A percentile compares a stretch with the other conserved stretches of the same genome.
phyloP scores from a whole-genome alignment of 768 basidiomycete genomes.

The Leucosporidium creatinivorum region DNA sequence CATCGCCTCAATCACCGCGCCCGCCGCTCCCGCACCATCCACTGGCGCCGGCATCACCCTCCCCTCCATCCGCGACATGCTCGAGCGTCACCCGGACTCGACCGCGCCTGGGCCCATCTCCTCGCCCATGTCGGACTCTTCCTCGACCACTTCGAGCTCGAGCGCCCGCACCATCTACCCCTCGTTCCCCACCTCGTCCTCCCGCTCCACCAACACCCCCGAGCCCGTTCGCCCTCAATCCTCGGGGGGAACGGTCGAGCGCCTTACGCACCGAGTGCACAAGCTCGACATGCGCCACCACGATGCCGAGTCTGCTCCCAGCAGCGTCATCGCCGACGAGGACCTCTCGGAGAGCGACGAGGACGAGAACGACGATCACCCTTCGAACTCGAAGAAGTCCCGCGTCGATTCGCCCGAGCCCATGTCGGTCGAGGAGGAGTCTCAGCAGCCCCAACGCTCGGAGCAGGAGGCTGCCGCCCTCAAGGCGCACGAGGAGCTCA shows the following conservation, averaged over 20 bases:
- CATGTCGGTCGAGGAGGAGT: not conserved
- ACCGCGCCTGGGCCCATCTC: not conserved
- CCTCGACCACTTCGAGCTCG: constrained; percentile 1
- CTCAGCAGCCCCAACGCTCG: too few relatives aligned
- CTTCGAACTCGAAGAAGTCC: constrained; percentile 10
- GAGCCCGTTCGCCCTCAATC: constrained; percentile 19
- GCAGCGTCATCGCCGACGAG: not conserved
- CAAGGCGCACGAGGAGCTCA: too few relatives aligned
- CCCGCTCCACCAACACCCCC: not conserved
- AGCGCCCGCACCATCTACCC: constrained; percentile 18
- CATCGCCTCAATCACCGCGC: not conserved
- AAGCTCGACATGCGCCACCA: constrained; percentile 20
- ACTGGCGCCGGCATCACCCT: constrained; percentile 3
- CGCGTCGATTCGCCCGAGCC: constrained; percentile 8
- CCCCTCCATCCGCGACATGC: constrained; percentile 22
- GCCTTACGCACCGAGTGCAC: constrained; percentile 28
- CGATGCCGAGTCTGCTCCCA: not conserved
- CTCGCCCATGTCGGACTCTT: not conserved
- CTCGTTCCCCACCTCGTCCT: constrained; percentile 7
- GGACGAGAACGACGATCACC: constrained; percentile 24
- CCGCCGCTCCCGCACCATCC: not conserved
- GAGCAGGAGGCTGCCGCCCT: too few relatives aligned
- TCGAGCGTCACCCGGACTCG: constrained; percentile 1
- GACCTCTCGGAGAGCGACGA: constrained; percentile 14
- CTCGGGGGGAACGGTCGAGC: constrained; percentile 27